Evolutionary conservation across 225 moss, liverwort and hornwort species (phyloP).

Genomic region (Neckera pumila): DNA sequence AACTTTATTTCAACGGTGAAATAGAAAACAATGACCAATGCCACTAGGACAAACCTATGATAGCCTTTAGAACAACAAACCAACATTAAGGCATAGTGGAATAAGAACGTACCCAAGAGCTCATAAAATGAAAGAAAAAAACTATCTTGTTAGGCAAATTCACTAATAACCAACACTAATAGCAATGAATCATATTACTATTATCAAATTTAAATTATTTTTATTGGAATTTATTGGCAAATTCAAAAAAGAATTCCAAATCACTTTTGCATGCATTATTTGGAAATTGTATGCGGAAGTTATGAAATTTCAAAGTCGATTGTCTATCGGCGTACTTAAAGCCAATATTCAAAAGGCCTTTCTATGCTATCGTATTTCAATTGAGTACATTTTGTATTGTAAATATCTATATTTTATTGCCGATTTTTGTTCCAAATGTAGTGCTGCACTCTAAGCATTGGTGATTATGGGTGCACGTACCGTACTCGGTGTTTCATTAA

Average conservation of each 20-base stretch:
- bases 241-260: accelerated
- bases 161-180: accelerated
- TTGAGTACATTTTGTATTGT: not conserved
- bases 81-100: not conserved
- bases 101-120: accelerated
- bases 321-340: not conserved
- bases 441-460: accelerated
- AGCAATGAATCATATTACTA: not conserved
- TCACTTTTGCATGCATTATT: too few species aligned
- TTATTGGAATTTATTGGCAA: not conserved
- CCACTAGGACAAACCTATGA: accelerated
- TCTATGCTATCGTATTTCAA: accelerated
- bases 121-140: not conserved
- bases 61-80: too few species aligned
- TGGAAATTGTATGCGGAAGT: accelerated
- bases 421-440: not conserved
- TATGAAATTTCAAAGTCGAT: not conserved
- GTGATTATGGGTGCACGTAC: not conserved
- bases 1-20: accelerated
- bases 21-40: not conserved
- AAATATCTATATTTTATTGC: not conserved
- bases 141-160: accelerated
- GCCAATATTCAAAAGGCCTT: accelerated
- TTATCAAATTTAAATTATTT: not conserved
- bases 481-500: not conserved